A percentile compares a stretch with the other conserved stretches of the same genome.
Evolutionary conservation across 1,284 basidiomycete species (phyloP).

Genomic region (Sanghuangporus weigelae): DNA sequence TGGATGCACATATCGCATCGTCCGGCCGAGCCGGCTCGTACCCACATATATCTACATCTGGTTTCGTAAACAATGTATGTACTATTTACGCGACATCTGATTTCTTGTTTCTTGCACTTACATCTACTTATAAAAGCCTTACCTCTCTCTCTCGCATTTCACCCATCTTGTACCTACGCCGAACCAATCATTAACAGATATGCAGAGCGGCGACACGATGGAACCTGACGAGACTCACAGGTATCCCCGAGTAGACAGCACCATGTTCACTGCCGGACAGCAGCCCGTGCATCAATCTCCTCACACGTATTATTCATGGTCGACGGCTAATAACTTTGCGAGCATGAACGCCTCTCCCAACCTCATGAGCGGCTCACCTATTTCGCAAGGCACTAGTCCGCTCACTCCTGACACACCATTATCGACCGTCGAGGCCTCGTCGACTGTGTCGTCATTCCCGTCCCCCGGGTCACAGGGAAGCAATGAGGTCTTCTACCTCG

Average conservation of each 20-base stretch:
- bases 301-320: background rate
- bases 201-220: background rate
- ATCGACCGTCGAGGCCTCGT: constrained; percentile 6
- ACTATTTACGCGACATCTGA: background rate
- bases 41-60: background rate
- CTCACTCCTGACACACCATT: constrained; percentile 11
- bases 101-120: background rate
- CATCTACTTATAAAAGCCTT: constrained; percentile 1
- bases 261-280: background rate
- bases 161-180: background rate
- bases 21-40: background rate
- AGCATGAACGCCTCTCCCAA: background rate
- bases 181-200: background rate
- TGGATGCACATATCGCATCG: background rate
- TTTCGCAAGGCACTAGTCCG: constrained; percentile 9
- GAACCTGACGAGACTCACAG: background rate
- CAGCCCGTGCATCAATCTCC: background rate
- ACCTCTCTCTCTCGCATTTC: background rate
- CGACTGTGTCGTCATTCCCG: constrained; percentile 9
- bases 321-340: background rate
- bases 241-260: background rate
- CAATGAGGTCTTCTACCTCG: background rate
- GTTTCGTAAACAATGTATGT: constrained; percentile 3
- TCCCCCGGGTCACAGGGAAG: constrained; percentile 18
- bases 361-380: background rate